Conservation (phyloP, 768 basidiomycete genomes). For the Solioccasus polychromus region DNA sequence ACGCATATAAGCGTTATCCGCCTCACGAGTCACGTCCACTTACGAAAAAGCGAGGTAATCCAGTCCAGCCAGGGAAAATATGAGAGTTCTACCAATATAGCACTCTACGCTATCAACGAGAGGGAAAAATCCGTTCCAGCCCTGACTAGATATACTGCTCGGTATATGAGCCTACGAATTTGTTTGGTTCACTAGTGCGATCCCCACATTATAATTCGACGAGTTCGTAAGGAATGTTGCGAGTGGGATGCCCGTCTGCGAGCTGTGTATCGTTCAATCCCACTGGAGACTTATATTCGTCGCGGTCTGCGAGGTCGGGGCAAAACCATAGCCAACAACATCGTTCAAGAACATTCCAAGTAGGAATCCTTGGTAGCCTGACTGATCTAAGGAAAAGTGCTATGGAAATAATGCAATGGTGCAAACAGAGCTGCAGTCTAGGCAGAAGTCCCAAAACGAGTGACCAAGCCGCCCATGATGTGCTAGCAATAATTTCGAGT, state of each 20-base stretch:
- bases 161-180: constrained; percentile 56
- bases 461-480: constrained; percentile 59
- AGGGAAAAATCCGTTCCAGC: constrained; percentile 76
- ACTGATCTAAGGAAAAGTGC: constrained; percentile 74
- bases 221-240: constrained; percentile 75
- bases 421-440: constrained; percentile 64
- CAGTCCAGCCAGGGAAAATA: constrained; percentile 67
- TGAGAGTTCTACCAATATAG: constrained; percentile 66
- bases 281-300: constrained; percentile 48
- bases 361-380: constrained; percentile 77
- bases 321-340: constrained; percentile 76
- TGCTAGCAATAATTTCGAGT: constrained; percentile 75
- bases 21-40: constrained; percentile 26
- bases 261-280: constrained; percentile 44
- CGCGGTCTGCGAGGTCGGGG: constrained; percentile 73
- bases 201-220: constrained; percentile 56
- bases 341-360: constrained; percentile 83
- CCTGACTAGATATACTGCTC: constrained; percentile 23
- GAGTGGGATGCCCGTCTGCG: constrained; percentile 64
- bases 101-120: constrained; percentile 86
- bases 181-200: constrained; percentile 52
- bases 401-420: constrained; percentile 82
- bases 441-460: constrained; percentile 71
- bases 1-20: constrained; percentile 2
- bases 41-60: constrained; percentile 76